phyloP scores from a whole-genome alignment of 257 asterid species.

The Galeopsis tetrahit region DNA sequence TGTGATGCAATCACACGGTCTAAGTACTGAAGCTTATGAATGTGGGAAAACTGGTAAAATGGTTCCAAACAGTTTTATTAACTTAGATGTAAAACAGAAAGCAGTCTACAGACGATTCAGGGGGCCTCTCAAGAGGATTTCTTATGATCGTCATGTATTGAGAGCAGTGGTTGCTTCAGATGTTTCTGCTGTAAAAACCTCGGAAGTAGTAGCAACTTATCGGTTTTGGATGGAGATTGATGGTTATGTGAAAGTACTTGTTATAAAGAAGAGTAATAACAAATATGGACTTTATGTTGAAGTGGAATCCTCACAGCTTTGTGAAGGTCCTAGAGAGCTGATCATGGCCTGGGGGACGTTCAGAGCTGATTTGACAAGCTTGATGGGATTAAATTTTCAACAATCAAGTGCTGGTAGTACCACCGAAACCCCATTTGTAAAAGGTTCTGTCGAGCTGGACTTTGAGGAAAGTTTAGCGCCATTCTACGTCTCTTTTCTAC shows the following conservation, averaged over 20 bases:
- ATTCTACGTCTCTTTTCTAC: conserved; percentile 65
- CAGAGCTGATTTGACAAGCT: conserved; percentile 56
- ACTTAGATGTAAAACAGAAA: conserved; percentile 36
- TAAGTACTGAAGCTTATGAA: conserved; percentile 43
- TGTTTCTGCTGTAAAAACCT: conserved; percentile 47
- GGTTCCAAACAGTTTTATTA: conserved; percentile 34
- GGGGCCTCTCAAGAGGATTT: conserved; percentile 33
- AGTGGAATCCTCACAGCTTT: conserved; percentile 44
- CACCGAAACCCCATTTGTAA: conserved; percentile 58
- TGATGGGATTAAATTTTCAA: conserved; percentile 57
- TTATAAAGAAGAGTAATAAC: conserved; percentile 44
- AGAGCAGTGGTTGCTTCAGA: conserved; percentile 53
- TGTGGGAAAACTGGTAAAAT: conserved; percentile 39
- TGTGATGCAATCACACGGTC: conserved; percentile 48
- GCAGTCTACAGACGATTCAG: conserved; percentile 14
- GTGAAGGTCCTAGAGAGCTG: conserved; percentile 42
- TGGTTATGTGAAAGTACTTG: conserved; percentile 68
- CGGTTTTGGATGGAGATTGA: conserved; percentile 70
- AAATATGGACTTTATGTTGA: conserved; percentile 60
- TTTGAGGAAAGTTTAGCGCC: conserved; percentile 70
- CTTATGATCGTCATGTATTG: conserved; percentile 36
- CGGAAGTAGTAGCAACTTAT: conserved; percentile 48
- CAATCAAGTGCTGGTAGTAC: conserved; percentile 36
- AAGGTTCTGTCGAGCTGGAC: conserved; percentile 61
- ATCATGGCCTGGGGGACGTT: conserved; percentile 75